phyloP scores from a whole-genome alignment of 768 basidiomycete species.

The Mycena capillaripes region DNA sequence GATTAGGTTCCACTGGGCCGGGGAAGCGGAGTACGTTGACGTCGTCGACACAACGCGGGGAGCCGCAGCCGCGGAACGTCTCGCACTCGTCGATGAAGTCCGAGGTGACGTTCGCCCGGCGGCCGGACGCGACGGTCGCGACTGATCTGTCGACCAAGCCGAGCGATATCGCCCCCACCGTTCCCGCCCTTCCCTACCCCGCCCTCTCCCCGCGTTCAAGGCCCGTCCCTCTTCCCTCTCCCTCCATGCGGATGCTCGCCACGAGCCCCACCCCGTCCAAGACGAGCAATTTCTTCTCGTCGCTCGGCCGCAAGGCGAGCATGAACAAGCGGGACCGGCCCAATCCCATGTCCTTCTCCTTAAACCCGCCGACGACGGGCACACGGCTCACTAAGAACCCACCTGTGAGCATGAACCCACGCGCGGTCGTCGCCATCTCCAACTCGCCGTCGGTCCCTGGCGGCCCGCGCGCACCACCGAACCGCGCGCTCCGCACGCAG shows the following conservation, averaged over 20 bases:
- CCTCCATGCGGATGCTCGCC: slow-evolving; percentile 65
- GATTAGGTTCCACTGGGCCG: slow-evolving; percentile 44
- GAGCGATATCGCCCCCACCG: slow-evolving; percentile 66
- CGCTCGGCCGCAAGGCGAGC: slow-evolving; percentile 81
- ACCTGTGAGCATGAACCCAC: slow-evolving; percentile 37
- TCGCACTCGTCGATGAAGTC: slow-evolving; percentile 82
- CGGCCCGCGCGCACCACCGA: slow-evolving; percentile 79
- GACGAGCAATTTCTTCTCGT: slow-evolving; percentile 79
- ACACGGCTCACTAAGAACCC: slow-evolving; percentile 55
- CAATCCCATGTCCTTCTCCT: slow-evolving; percentile 25
- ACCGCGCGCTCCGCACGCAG: slow-evolving; percentile 74
- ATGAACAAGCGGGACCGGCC: slow-evolving; percentile 53
- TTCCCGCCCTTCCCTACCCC: slow-evolving; percentile 82
- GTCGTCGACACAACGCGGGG: slow-evolving; percentile 58
- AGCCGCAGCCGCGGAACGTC: slow-evolving; percentile 72
- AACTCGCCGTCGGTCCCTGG: slow-evolving; percentile 73
- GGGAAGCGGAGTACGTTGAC: slow-evolving; percentile 46
- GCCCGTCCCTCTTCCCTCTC: slow-evolving; percentile 47
- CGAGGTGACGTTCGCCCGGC: slow-evolving; percentile 83
- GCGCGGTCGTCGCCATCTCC: slow-evolving; percentile 45
- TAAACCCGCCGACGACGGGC: slow-evolving; percentile 44
- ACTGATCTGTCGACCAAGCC: slow-evolving; percentile 74
- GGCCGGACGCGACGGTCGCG: slow-evolving; percentile 83
- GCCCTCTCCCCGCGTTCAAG: slow-evolving; percentile 31
- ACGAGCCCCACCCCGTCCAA: slow-evolving; percentile 44